Percentiles rank a stretch among this genome's conserved stretches.
Evolutionary conservation across 306 rosid genomes (phyloP).

Genomic region (Canavalia ensiformis): DNA sequence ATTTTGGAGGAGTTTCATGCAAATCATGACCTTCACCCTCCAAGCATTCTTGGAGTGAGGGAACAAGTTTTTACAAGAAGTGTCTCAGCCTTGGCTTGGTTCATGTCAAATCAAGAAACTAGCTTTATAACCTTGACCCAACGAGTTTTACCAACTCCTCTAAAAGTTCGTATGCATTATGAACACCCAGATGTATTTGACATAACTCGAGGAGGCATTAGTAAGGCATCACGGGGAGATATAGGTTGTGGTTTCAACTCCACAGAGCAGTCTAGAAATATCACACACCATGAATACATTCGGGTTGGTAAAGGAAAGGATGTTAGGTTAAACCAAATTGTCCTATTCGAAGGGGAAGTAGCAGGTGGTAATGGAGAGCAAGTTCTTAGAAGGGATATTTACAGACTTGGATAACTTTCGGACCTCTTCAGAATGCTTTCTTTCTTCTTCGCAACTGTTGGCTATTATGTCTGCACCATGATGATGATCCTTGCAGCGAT

Average conservation of each 20-base stretch:
- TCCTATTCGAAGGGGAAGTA: slow-evolving; percentile 97
- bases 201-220: slow-evolving; percentile 95
- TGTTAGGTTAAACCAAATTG: slow-evolving; percentile 98
- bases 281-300: no score
- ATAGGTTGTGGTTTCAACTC: slow-evolving; percentile 61
- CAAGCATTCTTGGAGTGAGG: slow-evolving; percentile 96
- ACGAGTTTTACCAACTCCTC: slow-evolving; percentile 90
- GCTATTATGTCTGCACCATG: no score
- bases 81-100: no score
- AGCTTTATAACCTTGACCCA: slow-evolving; percentile 98
- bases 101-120: slow-evolving; percentile 99
- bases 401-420: slow-evolving; percentile 91
- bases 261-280: no score
- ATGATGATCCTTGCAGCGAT: no score
- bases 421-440: no score
- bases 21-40: slow-evolving; percentile 88
- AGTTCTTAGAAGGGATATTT: slow-evolving; percentile 93
- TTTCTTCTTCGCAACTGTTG: no score
- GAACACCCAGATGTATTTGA: no score
- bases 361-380: slow-evolving; percentile 99
- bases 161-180: slow-evolving; percentile 97
- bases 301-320: slow-evolving; percentile 99
- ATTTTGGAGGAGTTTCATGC: no score
- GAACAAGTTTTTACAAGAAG: slow-evolving; percentile 98
- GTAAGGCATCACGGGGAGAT: slow-evolving; percentile 98